These are phyloP conservation scores for Setaria italica DNA, from an alignment of 202 grass and related monocot species.

Conservation along the genomic window DNA sequence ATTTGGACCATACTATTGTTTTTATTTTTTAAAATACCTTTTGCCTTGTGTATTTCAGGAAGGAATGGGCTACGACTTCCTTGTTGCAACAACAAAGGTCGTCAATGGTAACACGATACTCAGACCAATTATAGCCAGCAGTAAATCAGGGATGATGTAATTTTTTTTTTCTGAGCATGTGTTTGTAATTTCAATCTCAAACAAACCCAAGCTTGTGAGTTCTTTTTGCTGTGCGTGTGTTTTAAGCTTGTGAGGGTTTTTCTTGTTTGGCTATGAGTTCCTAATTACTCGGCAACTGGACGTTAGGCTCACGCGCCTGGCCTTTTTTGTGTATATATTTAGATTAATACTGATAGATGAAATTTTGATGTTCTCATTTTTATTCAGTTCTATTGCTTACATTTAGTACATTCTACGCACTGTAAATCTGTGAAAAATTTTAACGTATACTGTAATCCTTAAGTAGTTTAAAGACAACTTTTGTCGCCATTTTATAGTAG, in stretches of 20 bases:
- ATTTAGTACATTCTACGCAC: too few species aligned
- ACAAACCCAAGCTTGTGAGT: background rate
- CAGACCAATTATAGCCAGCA: constrained; percentile 66
- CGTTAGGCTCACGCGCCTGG: too few species aligned
- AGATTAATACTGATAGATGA: too few species aligned
- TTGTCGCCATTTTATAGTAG: too few species aligned
- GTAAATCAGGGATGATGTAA: constrained; percentile 55
- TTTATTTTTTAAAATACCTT: background rate
- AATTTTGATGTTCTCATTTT: too few species aligned
- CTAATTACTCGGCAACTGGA: too few species aligned
- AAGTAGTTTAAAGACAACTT: too few species aligned
- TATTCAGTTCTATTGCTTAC: too few species aligned
- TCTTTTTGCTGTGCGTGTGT: background rate
- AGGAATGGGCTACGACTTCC: constrained; percentile 93
- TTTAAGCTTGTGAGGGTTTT: background rate
- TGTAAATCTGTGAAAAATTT: too few species aligned
- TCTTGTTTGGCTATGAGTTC: too few species aligned
- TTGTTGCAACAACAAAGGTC: constrained; percentile 86
- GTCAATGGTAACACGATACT: constrained; percentile 85
- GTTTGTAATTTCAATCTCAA: background rate
- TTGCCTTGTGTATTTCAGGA: constrained; percentile 53
- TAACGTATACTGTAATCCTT: too few species aligned
- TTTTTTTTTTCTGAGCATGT: background rate
- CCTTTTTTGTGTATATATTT: too few species aligned
- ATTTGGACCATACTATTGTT: background rate